Percentiles rank a stretch among this genome's conserved stretches.
Conservation (phyloP, 495 filamentous ascomycete genomes). For the Podospora pseudoanserina region DNA sequence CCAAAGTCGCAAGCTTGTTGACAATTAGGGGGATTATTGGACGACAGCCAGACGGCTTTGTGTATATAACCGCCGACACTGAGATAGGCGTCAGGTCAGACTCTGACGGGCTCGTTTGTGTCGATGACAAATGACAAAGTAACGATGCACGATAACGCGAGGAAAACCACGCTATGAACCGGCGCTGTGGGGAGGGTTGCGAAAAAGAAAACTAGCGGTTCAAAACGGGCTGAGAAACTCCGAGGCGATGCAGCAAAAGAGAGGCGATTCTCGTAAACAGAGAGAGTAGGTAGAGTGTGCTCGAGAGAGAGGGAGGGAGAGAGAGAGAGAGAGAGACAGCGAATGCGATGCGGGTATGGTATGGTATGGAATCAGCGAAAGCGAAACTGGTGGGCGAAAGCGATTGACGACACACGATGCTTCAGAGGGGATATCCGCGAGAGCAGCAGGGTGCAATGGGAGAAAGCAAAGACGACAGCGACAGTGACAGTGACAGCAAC, state of each 20-base stretch:
- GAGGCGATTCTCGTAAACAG: background rate
- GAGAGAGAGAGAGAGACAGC: background rate
- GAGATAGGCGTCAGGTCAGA: constrained; percentile 5
- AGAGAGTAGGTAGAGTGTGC: too few relatives aligned
- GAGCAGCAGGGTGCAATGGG: constrained; percentile 13
- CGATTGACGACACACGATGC: constrained; percentile 7
- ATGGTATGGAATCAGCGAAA: background rate
- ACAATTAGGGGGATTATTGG: background rate
- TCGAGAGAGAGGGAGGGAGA: background rate
- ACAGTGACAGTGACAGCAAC: constrained; percentile 9
- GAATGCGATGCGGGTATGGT: too few relatives aligned
- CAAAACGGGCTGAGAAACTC: background rate
- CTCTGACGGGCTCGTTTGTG: constrained; percentile 1
- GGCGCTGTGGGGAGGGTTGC: constrained; percentile 2
- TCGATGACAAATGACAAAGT: constrained; percentile 9
- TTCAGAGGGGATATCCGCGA: constrained; percentile 9
- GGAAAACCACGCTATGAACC: constrained; percentile 10
- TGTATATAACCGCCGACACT: background rate
- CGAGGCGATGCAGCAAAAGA: background rate
- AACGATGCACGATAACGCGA: constrained; percentile 11
- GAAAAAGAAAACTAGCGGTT: background rate
- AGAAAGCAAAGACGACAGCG: constrained; percentile 8
- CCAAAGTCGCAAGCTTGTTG: constrained; percentile 3
- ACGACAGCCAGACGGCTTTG: background rate
- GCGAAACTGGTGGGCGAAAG: constrained; percentile 1